Conservation (phyloP, 345 rosid species). For the Eucalyptus curtisii region DNA sequence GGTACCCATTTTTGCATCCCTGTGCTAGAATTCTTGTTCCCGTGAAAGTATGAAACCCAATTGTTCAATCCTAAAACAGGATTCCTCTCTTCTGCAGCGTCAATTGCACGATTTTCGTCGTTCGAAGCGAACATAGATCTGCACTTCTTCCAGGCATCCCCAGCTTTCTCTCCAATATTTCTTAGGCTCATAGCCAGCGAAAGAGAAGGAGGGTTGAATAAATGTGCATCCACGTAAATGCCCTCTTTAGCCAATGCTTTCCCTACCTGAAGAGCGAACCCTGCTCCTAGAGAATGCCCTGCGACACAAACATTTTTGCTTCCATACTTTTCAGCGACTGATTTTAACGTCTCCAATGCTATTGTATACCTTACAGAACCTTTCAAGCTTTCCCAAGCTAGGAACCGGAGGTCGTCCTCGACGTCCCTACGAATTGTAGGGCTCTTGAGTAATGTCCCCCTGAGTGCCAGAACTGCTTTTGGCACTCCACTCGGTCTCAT, state of each 20-base stretch:
- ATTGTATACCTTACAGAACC: constrained; percentile 82
- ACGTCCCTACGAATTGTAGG: constrained; percentile 79
- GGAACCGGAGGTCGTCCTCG: constrained; percentile 86
- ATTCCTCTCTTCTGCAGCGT: constrained; percentile 2
- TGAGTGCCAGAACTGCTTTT: constrained; percentile 58
- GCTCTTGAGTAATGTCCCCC: constrained; percentile 82
- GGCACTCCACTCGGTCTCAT: constrained; percentile 90
- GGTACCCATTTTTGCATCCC: constrained; percentile 73
- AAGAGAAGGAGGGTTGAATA: constrained; percentile 88
- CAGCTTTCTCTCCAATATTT: constrained; percentile 72
- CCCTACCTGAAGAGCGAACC: constrained; percentile 89
- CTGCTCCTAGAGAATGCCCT: constrained; percentile 96
- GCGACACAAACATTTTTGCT: constrained; percentile 74
- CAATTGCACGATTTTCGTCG: background rate
- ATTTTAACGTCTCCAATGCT: constrained; percentile 44
- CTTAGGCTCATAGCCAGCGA: constrained; percentile 82
- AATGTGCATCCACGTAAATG: constrained; percentile 69
- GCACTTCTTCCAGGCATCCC: constrained; percentile 61
- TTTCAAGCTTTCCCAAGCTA: constrained; percentile 88
- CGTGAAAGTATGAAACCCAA: constrained; percentile 40
- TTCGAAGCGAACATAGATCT: constrained; percentile 64
- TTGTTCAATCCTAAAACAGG: constrained; percentile 30
- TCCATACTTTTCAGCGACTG: constrained; percentile 53
- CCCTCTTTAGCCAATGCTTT: constrained; percentile 88
- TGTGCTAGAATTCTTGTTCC: constrained; percentile 18